These are phyloP conservation scores for Albizia julibrissin DNA, from an alignment of 306 rosid species.

Conservation along the genomic window DNA sequence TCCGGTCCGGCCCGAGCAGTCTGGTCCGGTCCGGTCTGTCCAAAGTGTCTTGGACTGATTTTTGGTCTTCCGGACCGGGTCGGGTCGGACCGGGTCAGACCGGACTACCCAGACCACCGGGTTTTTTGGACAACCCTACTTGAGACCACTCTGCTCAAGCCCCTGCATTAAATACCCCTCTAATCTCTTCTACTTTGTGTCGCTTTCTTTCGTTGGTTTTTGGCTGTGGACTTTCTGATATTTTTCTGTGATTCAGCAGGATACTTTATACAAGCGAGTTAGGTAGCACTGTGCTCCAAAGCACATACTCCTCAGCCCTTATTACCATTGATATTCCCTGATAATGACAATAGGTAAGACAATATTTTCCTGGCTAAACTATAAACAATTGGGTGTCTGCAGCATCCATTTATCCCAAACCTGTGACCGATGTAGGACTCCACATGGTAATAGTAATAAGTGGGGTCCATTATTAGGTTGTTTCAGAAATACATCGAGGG, in stretches of 20 bases:
- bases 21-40: no score
- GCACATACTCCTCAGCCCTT: conserved; percentile 7
- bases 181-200: conserved; percentile 29
- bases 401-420: neutral
- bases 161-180: conserved; percentile 42
- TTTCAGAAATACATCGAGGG: neutral
- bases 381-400: neutral
- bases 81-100: no score
- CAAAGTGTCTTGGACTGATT: no score
- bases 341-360: conserved; percentile 8
- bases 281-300: neutral
- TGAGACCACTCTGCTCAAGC: conserved; percentile 17
- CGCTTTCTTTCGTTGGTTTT: conserved; percentile 23
- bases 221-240: neutral
- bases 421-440: conserved; percentile 5
- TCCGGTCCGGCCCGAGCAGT: no score
- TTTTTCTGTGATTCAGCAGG: neutral
- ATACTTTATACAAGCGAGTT: conserved; percentile 22
- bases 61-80: no score
- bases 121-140: no score
- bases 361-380: neutral
- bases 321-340: neutral
- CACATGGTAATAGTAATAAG: neutral
- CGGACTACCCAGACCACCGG: no score
- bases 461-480: neutral